Conservation (phyloP, 352 stramenopile species). For the Phytophthora hibernalis region DNA sequence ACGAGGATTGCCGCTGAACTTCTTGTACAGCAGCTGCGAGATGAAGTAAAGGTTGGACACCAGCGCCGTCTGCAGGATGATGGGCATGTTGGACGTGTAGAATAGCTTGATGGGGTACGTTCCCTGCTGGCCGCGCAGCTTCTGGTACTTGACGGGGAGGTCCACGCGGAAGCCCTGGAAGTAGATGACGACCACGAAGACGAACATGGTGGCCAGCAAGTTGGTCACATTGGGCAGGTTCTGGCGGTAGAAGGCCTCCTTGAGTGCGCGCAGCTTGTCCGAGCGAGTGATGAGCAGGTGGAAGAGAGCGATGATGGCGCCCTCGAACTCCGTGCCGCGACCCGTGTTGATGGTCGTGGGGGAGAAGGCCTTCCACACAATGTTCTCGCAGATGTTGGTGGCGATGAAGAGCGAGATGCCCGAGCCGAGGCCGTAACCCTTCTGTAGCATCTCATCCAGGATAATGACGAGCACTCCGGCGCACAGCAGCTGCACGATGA, state of each 20-base stretch:
- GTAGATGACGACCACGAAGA: slow-evolving; percentile 99
- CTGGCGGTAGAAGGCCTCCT: slow-evolving; percentile 98
- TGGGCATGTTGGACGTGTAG: slow-evolving; percentile 99
- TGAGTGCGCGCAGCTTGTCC: slow-evolving; percentile 98
- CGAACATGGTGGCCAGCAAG: slow-evolving; percentile 97
- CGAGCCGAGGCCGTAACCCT: slow-evolving; percentile 98
- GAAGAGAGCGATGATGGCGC: slow-evolving; percentile 99
- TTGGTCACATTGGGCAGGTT: slow-evolving; percentile 99
- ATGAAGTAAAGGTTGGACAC: slow-evolving; percentile 99
- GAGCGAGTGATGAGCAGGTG: slow-evolving; percentile 98
- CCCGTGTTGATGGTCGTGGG: slow-evolving; percentile 99
- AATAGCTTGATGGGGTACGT: slow-evolving; percentile 99
- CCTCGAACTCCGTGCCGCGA: slow-evolving; percentile 99
- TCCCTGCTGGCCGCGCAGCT: slow-evolving; percentile 98
- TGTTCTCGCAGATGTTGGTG: slow-evolving; percentile 99
- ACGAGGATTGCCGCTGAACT: slow-evolving; percentile 99
- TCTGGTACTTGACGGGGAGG: slow-evolving; percentile 98
- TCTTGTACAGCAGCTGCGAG: slow-evolving; percentile 99
- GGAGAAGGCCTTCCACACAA: slow-evolving; percentile 99
- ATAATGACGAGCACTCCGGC: slow-evolving; percentile 99
- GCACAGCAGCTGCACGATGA: slow-evolving; percentile 99
- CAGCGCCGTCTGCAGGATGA: slow-evolving; percentile 99
- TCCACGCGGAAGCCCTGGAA: slow-evolving; percentile 98
- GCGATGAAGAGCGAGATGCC: slow-evolving; percentile 99
- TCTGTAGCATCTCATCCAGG: slow-evolving; percentile 99